Base-by-base conservation (phyloP, 108 stramenopile species). In the Hondaea fermentalgiana region DNA sequence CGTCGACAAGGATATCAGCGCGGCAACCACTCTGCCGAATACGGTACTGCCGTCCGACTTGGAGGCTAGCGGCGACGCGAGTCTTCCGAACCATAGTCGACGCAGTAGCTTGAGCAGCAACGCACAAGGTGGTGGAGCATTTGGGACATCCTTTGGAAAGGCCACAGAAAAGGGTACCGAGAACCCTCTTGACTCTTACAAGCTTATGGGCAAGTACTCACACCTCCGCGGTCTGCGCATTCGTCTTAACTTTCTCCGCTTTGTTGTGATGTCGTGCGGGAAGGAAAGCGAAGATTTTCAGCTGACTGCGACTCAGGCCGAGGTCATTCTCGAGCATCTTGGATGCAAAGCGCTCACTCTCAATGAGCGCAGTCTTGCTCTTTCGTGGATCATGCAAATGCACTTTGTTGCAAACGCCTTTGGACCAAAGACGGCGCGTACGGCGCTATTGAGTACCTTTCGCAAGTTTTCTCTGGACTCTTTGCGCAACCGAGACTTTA, bases 331-430 rank as follows among this genome's bases (percentile, higher is more conserved):
- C 25, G 76, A 83, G 17, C 17, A 83, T 53, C 76, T 83, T 12
- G 76, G 49, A 12, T 53, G 76, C 25, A 47, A 53, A 35, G 76
- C 76, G 19, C 51, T 83, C 28, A 83, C 76, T 1, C 76, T 25
- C 4, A 53, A 53, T 47, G 76, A 83, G 5, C 76, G 76, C 25
- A 83, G 76, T 4, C 28, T 83, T n/a, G 51, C 51, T 19, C 76
- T 83, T 45, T 83, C 76, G 45, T 83, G 76, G 76, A 16, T 83
- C 49, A 83, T 83, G 76, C 76, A 83, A 1, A 53, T 83, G 76
- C 76, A 83, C 51, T 83, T 53, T 23, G 76, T 83, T 23, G 76
- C 76, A 8, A 53, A 83, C 76, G 76, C 49, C 5, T 83, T 83
- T 83, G 45, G 19, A 10, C 49, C 76, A 6, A 45, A 53, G 0